Evolutionary conservation across 176 grass and related monocot species (phyloP).

Genomic region (Bonia amplexicaulis): DNA sequence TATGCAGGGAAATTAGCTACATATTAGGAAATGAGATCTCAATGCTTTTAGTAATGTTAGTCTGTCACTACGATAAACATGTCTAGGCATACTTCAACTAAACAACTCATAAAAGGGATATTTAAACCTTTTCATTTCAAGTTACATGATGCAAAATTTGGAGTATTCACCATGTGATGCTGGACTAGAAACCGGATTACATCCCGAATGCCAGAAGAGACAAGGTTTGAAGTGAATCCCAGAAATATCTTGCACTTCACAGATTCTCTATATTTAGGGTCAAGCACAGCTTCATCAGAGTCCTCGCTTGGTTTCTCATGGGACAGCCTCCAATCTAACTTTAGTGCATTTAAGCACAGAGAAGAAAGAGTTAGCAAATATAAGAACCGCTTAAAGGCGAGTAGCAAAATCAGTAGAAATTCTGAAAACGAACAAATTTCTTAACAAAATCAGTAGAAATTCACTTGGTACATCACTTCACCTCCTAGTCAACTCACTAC

Average conservation of each 20-base stretch:
- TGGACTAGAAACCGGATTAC: conserved; percentile 72
- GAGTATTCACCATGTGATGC: conserved; percentile 79
- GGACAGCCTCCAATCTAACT: conserved; percentile 87
- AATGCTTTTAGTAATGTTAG: neutral
- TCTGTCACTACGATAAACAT: neutral
- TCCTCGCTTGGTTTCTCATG: conserved; percentile 60
- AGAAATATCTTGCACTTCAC: conserved; percentile 96
- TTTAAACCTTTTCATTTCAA: neutral
- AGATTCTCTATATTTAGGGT: conserved; percentile 67
- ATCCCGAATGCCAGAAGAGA: conserved; percentile 87
- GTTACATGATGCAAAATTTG: neutral
- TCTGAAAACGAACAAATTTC: neutral
- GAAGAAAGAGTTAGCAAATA: conserved; percentile 13
- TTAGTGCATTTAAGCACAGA: conserved; percentile 24
- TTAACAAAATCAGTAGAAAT: neutral
- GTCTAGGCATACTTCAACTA: neutral
- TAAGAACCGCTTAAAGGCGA: neutral
- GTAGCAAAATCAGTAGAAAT: neutral
- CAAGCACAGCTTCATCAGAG: conserved; percentile 52
- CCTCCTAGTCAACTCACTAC: neutral
- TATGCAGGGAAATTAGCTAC: neutral
- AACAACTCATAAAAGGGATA: neutral
- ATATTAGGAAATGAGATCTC: neutral
- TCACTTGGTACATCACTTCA: neutral
- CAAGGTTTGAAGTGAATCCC: conserved; percentile 92